A percentile compares a stretch with the other conserved stretches of the same genome.
Conservation (phyloP, 164 flowering plant genomes). For the Vitis cinerea region DNA sequence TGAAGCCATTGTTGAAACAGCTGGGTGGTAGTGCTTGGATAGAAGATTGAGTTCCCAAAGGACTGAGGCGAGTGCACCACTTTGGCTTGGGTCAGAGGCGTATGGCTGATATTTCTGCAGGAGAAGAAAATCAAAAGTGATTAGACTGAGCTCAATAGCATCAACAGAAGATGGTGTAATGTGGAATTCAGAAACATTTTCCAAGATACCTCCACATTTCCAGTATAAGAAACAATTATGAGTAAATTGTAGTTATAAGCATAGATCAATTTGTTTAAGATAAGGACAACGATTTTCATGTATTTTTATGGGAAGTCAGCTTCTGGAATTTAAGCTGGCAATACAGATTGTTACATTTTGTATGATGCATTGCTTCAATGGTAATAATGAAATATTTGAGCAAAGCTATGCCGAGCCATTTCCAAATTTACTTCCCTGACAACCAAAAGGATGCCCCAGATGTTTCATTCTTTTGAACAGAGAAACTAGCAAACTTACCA, state of each 20-base stretch:
- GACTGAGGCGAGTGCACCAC: constrained; percentile 84
- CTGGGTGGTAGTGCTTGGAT: constrained; percentile 70
- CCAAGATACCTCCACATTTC: too few relatives aligned
- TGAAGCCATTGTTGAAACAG: constrained; percentile 57
- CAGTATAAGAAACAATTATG: too few relatives aligned
- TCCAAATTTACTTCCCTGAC: background rate
- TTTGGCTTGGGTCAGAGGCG: constrained; percentile 69
- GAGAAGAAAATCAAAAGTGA: background rate
- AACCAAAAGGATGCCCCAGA: too few relatives aligned
- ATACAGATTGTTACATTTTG: background rate
- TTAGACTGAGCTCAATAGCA: background rate
- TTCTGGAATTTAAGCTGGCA: background rate
- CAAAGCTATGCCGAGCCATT: too few relatives aligned
- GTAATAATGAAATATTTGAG: background rate
- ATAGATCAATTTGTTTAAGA: too few relatives aligned
- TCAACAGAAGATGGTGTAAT: too few relatives aligned
- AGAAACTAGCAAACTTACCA: constrained; percentile 45
- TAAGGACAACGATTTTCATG: too few relatives aligned
- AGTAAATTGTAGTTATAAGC: too few relatives aligned
- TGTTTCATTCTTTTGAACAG: too few relatives aligned
- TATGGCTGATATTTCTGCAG: constrained; percentile 80
- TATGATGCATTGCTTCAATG: background rate
- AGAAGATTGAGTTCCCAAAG: constrained; percentile 85
- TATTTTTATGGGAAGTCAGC: background rate
- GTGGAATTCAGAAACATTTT: too few relatives aligned